phyloP scores from a whole-genome alignment of 768 basidiomycete species.

The Obba rivulosa region DNA sequence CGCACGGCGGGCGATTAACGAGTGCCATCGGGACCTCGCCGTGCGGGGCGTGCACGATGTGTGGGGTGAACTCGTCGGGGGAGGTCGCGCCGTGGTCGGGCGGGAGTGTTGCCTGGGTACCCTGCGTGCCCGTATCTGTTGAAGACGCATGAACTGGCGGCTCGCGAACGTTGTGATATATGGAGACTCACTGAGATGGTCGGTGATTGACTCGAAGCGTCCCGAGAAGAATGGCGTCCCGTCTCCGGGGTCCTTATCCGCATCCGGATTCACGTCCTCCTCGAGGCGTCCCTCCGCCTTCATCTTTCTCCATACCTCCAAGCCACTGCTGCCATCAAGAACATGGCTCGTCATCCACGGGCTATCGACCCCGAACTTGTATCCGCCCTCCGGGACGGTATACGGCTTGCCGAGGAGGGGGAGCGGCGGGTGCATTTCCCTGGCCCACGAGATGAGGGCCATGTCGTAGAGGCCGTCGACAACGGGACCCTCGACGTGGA shows the following conservation, averaged over 20 bases:
- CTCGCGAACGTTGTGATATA: background rate
- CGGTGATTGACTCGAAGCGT: slow-evolving; percentile 3
- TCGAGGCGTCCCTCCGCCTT: background rate
- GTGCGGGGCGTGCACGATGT: slow-evolving; percentile 54
- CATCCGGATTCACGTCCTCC: background rate
- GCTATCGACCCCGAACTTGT: slow-evolving; percentile 35
- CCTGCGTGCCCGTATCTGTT: slow-evolving; percentile 14
- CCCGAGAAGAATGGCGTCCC: slow-evolving; percentile 3
- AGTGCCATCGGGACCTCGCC: slow-evolving; percentile 58
- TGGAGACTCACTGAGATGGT: slow-evolving; percentile 4
- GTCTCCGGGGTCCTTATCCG: background rate
- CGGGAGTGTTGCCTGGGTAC: slow-evolving; percentile 26
- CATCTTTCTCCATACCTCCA: slow-evolving; percentile 1
- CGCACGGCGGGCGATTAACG: slow-evolving; percentile 54
- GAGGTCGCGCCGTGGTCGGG: slow-evolving; percentile 15
- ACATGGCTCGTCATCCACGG: slow-evolving; percentile 12
- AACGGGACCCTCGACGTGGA: slow-evolving; percentile 65
- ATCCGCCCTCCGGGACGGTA: slow-evolving; percentile 28
- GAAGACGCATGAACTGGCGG: background rate
- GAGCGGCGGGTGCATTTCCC: slow-evolving; percentile 39
- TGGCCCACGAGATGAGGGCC: slow-evolving; percentile 57
- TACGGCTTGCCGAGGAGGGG: slow-evolving; percentile 34
- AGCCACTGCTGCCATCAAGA: slow-evolving; percentile 9
- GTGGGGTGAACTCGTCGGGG: slow-evolving; percentile 53
- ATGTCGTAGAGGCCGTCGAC: slow-evolving; percentile 68